phyloP scores from a whole-genome alignment of 352 stramenopile genomes.

The Pythium aphanidermatum region DNA sequence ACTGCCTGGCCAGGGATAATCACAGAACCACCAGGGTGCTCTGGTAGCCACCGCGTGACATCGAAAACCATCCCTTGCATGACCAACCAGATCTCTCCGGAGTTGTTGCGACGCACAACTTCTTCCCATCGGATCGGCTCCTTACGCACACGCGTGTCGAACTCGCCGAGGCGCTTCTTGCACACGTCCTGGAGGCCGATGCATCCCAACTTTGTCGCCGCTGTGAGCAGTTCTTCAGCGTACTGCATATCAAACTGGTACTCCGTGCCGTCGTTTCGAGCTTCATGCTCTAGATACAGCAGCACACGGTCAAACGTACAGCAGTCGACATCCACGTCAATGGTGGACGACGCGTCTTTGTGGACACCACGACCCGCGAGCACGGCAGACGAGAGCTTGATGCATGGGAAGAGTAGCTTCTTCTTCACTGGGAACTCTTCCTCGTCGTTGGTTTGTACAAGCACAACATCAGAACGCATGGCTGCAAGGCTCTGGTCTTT shows the following conservation, averaged over 20 bases:
- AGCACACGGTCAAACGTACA: conserved; percentile 87
- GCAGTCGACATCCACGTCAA: conserved; percentile 81
- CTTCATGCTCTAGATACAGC: conserved; percentile 82
- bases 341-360: conserved; percentile 53
- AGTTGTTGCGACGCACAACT: conserved; percentile 64
- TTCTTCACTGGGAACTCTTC: conserved; percentile 89
- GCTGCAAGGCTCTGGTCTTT: conserved; percentile 27
- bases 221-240: conserved; percentile 61
- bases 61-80: conserved; percentile 89
- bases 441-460: conserved; percentile 75
- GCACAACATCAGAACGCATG: conserved; percentile 65
- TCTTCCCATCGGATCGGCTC: conserved; percentile 79
- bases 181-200: conserved; percentile 75
- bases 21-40: conserved; percentile 79
- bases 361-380: conserved; percentile 66
- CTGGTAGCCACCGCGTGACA: conserved; percentile 83
- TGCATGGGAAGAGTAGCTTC: conserved; percentile 85
- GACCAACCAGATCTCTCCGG: conserved; percentile 76
- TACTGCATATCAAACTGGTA: conserved; percentile 83
- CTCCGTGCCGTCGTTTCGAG: conserved; percentile 44
- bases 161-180: conserved; percentile 62
- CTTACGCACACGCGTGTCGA: conserved; percentile 74
- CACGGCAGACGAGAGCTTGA: conserved; percentile 80
- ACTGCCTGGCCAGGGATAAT: conserved; percentile 84
- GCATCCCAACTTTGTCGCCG: conserved; percentile 63